Evolutionary conservation across 805 yeast genomes (phyloP).

Genomic region (Yarrowia sp.): DNA sequence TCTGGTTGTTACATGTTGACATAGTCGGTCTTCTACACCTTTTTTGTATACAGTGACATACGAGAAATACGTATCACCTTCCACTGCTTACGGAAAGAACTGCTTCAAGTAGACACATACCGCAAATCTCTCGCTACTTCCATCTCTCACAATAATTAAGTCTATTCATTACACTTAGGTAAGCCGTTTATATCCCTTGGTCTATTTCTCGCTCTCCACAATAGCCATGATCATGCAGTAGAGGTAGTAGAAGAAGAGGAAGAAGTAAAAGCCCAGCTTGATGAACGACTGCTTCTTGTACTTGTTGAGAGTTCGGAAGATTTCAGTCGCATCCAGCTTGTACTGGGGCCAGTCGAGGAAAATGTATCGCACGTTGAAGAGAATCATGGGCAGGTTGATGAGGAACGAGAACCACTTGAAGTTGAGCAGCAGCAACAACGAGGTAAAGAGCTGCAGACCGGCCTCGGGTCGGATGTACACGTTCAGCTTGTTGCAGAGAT

Average conservation of each 20-base stretch:
- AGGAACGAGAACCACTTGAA: conserved; percentile 94
- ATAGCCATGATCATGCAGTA: conserved; percentile 95
- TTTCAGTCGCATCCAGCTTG: conserved; percentile 94
- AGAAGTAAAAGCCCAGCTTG: conserved; percentile 87
- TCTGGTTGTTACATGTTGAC: too few species aligned
- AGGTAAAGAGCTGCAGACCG: conserved; percentile 68
- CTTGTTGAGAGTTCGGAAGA: conserved; percentile 88
- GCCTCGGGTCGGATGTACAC: conserved; percentile 89
- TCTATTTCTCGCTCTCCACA: conserved; percentile 64
- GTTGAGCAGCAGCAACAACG: conserved; percentile 74
- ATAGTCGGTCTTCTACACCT: too few species aligned
- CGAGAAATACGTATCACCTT: too few species aligned
- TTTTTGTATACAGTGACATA: too few species aligned
- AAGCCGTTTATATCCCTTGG: background rate
- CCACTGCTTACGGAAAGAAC: too few species aligned
- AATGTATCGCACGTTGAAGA: conserved; percentile 75
- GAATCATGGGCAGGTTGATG: conserved; percentile 83
- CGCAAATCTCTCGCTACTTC: background rate
- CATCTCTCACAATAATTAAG: conserved; percentile 16
- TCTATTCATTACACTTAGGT: conserved; percentile 27
- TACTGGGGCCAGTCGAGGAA: conserved; percentile 74
- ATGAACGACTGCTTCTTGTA: conserved; percentile 91
- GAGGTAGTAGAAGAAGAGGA: conserved; percentile 92
- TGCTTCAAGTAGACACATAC: too few species aligned
- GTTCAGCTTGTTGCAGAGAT: conserved; percentile 89